Evolutionary conservation across 441 rosid species (phyloP), one percentile per base, ranked within the genome.

Genomic region (Gossypium lobatum): DNA sequence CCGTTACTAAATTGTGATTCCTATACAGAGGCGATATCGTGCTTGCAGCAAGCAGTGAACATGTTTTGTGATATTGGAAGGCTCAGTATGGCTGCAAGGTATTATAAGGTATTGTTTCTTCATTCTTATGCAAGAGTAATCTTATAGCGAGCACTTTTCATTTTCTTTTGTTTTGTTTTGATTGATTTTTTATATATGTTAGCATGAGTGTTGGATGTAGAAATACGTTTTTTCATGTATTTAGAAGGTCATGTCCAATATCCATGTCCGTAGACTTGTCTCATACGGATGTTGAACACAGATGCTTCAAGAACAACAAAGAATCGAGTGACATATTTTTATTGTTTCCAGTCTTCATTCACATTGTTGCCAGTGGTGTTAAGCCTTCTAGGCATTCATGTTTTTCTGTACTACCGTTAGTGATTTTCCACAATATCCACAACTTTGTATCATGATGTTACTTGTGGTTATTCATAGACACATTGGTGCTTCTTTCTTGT

Each of bases 81-180:
- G 88, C 89, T 95, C 79, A 89, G 88, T 83, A 90, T 95, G 97
- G 99, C 98, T 77, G 99, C 99, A 59, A 90, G 98, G 88, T 93
- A 93, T 78, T 88, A 78, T 80, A 96, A 96, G 97, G 98, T 92
- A 71, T 73, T 45, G n/a, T 70, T 13, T 53, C 53, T 71, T 21
- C 67, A n/a, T 58, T 65, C 59, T 52, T 60, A 52, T 58, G 16
- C 14, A 0, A 66, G n/a, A 60, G 11, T 52, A 46, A 58, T 61
- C 57, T 48, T 67, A 9, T 14, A 14, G 25, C 2, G 4, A 17
- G 0, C 1, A 16, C 26, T 14, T 13, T 65, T 20, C 50, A 17
- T 34, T 62, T 62, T 20, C 7, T 18, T 45, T 42, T 65, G 26
- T 21, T 65, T 45, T 45, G 55, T 45, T 46, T 45, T 65, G 16